phyloP scores from a whole-genome alignment of 1,284 basidiomycete genomes.

The Trichosporon sp. region DNA sequence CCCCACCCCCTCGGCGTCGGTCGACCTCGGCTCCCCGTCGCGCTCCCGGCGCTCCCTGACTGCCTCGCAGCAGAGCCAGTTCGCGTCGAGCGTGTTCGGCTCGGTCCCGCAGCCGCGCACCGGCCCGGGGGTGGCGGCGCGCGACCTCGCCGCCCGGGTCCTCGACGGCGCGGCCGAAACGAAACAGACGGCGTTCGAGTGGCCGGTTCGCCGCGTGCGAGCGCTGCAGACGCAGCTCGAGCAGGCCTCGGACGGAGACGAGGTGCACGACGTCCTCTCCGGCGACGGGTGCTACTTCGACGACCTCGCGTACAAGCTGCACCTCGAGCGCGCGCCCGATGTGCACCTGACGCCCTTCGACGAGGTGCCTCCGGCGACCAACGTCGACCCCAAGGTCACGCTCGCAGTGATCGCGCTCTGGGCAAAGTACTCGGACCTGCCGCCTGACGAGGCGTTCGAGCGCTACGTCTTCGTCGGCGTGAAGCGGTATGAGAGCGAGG shows the following conservation, averaged over 20 bases:
- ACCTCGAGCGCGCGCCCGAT: conserved; percentile 16
- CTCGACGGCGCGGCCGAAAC: conserved; percentile 16
- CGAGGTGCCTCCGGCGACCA: background rate
- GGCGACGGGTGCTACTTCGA: conserved; percentile 63
- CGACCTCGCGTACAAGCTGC: conserved; percentile 65
- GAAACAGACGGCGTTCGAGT: conserved; percentile 29
- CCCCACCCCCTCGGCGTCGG: conserved; percentile 6
- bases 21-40: background rate
- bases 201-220: conserved; percentile 22
- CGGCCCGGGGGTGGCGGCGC: background rate
- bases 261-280: conserved; percentile 58
- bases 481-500: conserved; percentile 60
- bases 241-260: conserved; percentile 27
- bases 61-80: background rate
- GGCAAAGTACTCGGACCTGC: conserved; percentile 16
- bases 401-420: conserved; percentile 24
- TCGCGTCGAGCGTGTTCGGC: conserved; percentile 18
- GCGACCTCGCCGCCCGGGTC: background rate
- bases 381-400: conserved; percentile 18
- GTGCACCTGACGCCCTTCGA: background rate
- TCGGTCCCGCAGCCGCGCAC: background rate
- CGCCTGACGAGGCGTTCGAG: conserved; percentile 51
- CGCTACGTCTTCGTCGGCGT: conserved; percentile 69
- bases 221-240: conserved; percentile 25
- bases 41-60: conserved; percentile 1